These are phyloP conservation scores for Phytophthora palmivora DNA, from an alignment of 352 stramenopile species.

Conservation along the genomic window DNA sequence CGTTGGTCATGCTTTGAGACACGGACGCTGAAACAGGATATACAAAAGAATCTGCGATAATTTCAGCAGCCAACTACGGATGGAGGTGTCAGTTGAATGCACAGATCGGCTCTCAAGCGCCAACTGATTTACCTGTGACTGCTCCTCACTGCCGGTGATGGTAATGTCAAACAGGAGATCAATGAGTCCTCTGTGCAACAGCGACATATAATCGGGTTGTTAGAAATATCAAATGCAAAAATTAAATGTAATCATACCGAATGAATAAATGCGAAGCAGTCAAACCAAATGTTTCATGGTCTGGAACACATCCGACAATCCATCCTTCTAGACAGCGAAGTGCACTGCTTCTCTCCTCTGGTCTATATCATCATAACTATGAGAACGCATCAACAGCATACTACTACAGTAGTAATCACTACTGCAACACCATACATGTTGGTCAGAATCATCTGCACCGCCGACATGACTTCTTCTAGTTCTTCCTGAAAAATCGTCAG, in stretches of 20 bases:
- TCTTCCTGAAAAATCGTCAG: slow-evolving; percentile 50
- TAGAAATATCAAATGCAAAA: slow-evolving; percentile 1
- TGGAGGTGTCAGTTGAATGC: slow-evolving; percentile 8
- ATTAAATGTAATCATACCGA: slow-evolving; percentile 21
- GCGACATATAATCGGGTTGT: background rate
- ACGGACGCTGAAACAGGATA: slow-evolving; percentile 28
- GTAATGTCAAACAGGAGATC: slow-evolving; percentile 47
- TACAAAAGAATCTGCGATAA: slow-evolving; percentile 69
- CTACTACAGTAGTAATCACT: background rate
- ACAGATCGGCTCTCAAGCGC: background rate
- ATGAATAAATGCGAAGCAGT: slow-evolving; percentile 46
- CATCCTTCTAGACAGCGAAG: slow-evolving; percentile 74
- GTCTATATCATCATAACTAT: slow-evolving; percentile 30
- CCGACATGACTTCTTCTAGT: slow-evolving; percentile 47
- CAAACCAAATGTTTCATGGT: slow-evolving; percentile 57
- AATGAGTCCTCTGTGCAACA: slow-evolving; percentile 43
- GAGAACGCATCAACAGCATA: slow-evolving; percentile 5
- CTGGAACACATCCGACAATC: slow-evolving; percentile 63
- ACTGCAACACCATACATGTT: slow-evolving; percentile 43
- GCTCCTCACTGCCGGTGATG: slow-evolving; percentile 44
- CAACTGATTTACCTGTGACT: slow-evolving; percentile 44
- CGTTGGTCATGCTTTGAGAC: slow-evolving; percentile 32
- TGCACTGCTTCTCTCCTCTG: slow-evolving; percentile 43
- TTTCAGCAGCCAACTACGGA: slow-evolving; percentile 59
- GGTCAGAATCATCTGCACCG: slow-evolving; percentile 48